Evolutionary conservation across 495 filamentous ascomycete species (phyloP).

Genomic region (Penicillium waksmanii): DNA sequence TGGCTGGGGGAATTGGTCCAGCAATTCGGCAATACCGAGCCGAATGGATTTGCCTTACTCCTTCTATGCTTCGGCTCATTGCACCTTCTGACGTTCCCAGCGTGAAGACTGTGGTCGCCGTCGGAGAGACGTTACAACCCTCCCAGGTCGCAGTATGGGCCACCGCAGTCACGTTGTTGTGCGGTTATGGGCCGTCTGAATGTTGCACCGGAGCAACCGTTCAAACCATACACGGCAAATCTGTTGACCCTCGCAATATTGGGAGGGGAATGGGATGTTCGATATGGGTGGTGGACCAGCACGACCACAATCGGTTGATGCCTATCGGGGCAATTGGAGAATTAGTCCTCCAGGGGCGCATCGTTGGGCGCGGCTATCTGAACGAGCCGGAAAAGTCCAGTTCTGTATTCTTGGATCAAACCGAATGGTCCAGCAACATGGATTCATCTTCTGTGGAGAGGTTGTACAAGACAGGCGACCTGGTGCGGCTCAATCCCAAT

Average conservation of each 20-base stretch:
- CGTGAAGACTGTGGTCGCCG: conserved; percentile 43
- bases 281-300: background rate
- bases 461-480: background rate
- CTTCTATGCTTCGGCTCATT: conserved; percentile 38
- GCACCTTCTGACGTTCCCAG: conserved; percentile 37
- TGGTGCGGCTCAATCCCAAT: background rate
- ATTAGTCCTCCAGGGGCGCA: conserved; percentile 46
- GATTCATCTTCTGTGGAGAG: background rate
- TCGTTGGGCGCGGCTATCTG: conserved; percentile 27
- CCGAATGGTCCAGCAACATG: background rate
- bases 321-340: conserved; percentile 50
- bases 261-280: background rate
- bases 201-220: conserved; percentile 15
- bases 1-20: background rate
- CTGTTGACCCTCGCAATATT: conserved; percentile 14
- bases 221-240: conserved; percentile 24
- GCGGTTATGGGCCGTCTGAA: conserved; percentile 53
- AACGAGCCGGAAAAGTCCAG: conserved; percentile 21
- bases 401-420: background rate
- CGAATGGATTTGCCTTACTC: conserved; percentile 11
- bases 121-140: conserved; percentile 39
- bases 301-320: conserved; percentile 20
- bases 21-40: conserved; percentile 1
- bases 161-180: background rate
- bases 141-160: background rate